Base-by-base conservation (phyloP, 768 basidiomycete genomes). In the Tylopilus sp. region DNA sequence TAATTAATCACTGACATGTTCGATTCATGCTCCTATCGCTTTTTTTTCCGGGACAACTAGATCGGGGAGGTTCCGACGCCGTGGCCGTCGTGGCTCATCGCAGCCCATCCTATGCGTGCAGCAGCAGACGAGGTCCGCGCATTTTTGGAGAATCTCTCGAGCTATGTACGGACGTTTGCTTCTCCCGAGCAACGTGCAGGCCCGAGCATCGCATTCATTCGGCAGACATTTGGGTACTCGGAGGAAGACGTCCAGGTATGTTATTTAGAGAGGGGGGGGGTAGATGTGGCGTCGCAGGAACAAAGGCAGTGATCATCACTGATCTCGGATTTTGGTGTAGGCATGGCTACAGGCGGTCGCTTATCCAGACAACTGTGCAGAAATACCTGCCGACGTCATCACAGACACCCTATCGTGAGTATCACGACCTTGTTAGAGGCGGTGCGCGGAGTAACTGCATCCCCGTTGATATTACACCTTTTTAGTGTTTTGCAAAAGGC, bases 51-150 rank as follows among this genome's bases (percentile, higher is more conserved):
- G 1, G 22, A 2, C n/a, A n/a, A n/a, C 2, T 26, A 91, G 88
- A 91, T 92, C 56, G 87, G 88, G 13, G 83, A 86, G 9, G 85
- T 91, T 6, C 85, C 85, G 33, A 98, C 95, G 0, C 95, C 95
- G 0, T 99, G 95, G 95, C 91, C 94, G 13, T 95, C 92, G 0
- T 99, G 95, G 95, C 72, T 91, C 51, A 90, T 98, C 62, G 95
- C 91, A 22, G 91, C 91, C 8, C 87, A 91, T 57, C 86, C 86
- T 0, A 75, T 75, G 12, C 79, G 86, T 15, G 81, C 85, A 25
- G 67, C 80, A 4, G 53, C 78, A 0, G 60, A 66, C 2, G 73
- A 73, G 0, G 72, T 93, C 13, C 66, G 68, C 17, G 45, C 66
- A 3, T 97, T 97, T 72, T 73, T 98, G 13, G 52, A 72, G 5